Base-by-base conservation (phyloP, 768 basidiomycete genomes). In the Russula ochroleuca region DNA sequence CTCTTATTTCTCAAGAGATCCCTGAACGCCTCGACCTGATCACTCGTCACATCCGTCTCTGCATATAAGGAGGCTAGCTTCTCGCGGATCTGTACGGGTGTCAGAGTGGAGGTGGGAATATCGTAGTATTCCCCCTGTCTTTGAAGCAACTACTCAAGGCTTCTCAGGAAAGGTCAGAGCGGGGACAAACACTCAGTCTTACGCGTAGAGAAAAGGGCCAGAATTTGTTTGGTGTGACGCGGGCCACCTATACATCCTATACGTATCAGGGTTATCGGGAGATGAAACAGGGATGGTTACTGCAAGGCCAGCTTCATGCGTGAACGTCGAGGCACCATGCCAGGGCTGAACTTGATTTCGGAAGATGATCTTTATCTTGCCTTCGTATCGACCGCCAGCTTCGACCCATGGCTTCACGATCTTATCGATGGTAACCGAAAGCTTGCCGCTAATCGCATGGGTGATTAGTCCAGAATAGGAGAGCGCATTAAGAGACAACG, bases 221-320 rank as follows among this genome's bases (percentile, higher is more conserved):
- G 75, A 90, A 95, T 23, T 83, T 77, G n/a, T 83, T 80, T 0
- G 94, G 92, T 0, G 90, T 82, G 21, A 82, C 80, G 37, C 83
- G 83, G 3, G 85, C 80, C 40, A 87, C 87, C 87, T 89, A 61
- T 47, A 48, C 60, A 21, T 48, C 10, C n/a, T 61, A 5, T 56
- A 19, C 3, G 17, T 57, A 13, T 25, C 54, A 59, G 47, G 35
- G 23, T 28, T 38, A 25, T 25, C 31, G 48, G 31, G 19, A 35
- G 15, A 25, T 47, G 52, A 43, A 6, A 35, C 52, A 25, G 31
- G 38, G 38, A 59, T 21, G 68, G 83, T 51, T 67, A 91, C 91
- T 6, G 93, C 92, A 10, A 96, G 77, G 13, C 81, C 86, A 15
- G 92, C 90, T 75, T 97, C 94, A 66, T 91, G 88, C 3, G 85